Conservation (phyloP, 1,284 basidiomycete genomes). For the Porogramme epimiltina region DNA sequence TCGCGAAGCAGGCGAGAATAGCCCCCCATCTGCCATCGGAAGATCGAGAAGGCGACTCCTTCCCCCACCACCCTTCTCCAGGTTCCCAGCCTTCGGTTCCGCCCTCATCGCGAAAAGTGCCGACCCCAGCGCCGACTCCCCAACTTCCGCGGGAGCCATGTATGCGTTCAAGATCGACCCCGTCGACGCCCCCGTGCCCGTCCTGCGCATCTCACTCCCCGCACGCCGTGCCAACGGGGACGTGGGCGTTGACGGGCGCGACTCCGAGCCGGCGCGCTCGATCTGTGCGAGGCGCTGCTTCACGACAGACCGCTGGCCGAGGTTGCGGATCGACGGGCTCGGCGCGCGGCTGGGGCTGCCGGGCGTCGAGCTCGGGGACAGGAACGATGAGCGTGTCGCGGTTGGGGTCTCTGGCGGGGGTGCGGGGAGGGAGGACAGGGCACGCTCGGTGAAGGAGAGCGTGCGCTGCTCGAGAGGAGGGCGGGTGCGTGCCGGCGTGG, state of each 20-base stretch:
- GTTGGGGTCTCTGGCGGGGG: constrained; percentile 14
- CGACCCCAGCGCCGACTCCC: constrained; percentile 17
- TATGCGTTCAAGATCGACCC: constrained; percentile 28
- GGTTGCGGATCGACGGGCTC: constrained; percentile 54
- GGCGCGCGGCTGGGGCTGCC: constrained; percentile 31
- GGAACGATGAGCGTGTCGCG: constrained; percentile 1
- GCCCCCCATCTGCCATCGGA: neutral
- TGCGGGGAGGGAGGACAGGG: constrained; percentile 22
- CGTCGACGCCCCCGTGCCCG: neutral
- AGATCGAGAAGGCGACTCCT: no score
- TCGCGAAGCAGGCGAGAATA: constrained; percentile 26
- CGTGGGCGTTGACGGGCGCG: constrained; percentile 13
- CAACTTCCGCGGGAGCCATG: constrained; percentile 1
- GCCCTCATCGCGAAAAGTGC: no score
- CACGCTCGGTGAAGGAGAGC: constrained; percentile 13
- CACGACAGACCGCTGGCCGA: constrained; percentile 52
- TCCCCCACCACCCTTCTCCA: no score
- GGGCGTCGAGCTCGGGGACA: constrained; percentile 12
- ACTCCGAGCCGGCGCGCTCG: constrained; percentile 13
- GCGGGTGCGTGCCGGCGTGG: constrained; percentile 3
- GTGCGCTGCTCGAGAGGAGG: constrained; percentile 24
- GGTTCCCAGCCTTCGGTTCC: no score
- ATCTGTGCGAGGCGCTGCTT: constrained; percentile 54
- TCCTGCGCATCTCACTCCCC: neutral
- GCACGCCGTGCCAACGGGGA: constrained; percentile 10